A percentile compares a stretch with the other conserved stretches of the same genome.
phyloP scores from a whole-genome alignment of 306 rosid species.

The Neltuma alba region DNA sequence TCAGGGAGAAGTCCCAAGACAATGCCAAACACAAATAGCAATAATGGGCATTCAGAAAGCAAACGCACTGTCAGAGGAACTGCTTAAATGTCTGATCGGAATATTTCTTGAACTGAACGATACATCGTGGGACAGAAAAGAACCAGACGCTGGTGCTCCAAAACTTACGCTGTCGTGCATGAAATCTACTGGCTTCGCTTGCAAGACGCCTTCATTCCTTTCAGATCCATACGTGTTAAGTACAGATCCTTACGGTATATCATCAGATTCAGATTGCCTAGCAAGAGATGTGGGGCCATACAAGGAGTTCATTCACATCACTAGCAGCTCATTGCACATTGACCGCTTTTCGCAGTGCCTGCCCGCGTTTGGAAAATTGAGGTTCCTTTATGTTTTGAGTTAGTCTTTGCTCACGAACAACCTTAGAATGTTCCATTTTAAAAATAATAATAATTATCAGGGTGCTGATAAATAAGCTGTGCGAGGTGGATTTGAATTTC shows the following conservation, averaged over 20 bases:
- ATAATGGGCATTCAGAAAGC: constrained; percentile 54
- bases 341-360: constrained; percentile 52
- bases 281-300: constrained; percentile 76
- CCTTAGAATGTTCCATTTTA: neutral
- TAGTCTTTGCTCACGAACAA: neutral
- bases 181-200: constrained; percentile 65
- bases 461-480: constrained; percentile 64
- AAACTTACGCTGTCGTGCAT: constrained; percentile 71
- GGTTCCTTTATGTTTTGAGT: constrained; percentile 44
- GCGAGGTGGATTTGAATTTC: constrained; percentile 68
- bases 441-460: constrained; percentile 31
- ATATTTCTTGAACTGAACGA: constrained; percentile 79
- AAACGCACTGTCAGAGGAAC: constrained; percentile 82
- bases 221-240: constrained; percentile 53
- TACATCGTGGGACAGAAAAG: constrained; percentile 57
- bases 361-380: constrained; percentile 56
- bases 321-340: constrained; percentile 53
- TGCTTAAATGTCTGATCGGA: constrained; percentile 65
- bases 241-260: constrained; percentile 69
- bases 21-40: constrained; percentile 34
- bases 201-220: constrained; percentile 66
- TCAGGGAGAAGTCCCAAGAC: constrained; percentile 49
- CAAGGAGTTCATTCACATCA: constrained; percentile 79
- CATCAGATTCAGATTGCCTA: constrained; percentile 63
- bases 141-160: constrained; percentile 53